Evolutionary conservation across 139 green algal species (phyloP), one percentile per base, ranked within the genome.

Genomic region (Gonium pectorale): DNA sequence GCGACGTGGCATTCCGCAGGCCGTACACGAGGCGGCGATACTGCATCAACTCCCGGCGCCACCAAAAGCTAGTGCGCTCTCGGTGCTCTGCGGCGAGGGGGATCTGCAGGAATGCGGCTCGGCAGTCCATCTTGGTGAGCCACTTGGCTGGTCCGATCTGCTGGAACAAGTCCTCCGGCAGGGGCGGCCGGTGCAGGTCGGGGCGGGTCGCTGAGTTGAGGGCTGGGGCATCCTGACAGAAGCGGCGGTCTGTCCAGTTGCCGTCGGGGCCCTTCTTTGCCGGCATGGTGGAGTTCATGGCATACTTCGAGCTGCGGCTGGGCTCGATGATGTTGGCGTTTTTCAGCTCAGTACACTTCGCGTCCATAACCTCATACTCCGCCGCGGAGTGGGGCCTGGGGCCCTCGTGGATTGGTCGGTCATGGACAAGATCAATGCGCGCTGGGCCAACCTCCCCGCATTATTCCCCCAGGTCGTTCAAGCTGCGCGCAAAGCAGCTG

Each of bases 121-220:
- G 29, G 13, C 87, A 29, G 62, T 91, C 83, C 41, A 88, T 59
- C 21, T 86, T 87, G 37, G 51, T 74, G 52, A 89, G 85, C n/a
- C 78, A 78, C 15, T 77, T 85, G 7, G 79, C 51, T 21, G 37
- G 54, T 5, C 62, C 37, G 11, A 89, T 40, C 29, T 54, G 40
- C 5, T 80, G 24, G 33, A 91, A 79, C 1, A 89, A 38, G 9
- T 91, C 83, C 22, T 85, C 79, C 21, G 79, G 63, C 13, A 70
- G 31, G 22, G 78, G 87, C 83, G 88, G 33, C 5, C 63, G 63
- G 72, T 89, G 85, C 21, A 49, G 7, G 40, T 91, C 79, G 21
- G 51, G 51, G 4, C 85, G 27, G 22, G 60, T 86, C 5, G 70
- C 72, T 17, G 79, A 60, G 44, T 91, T 91, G 7, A 87, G 26